phyloP scores from a whole-genome alignment of 2,329 filamentous ascomycete species.

The Epichloe sylvatica region DNA sequence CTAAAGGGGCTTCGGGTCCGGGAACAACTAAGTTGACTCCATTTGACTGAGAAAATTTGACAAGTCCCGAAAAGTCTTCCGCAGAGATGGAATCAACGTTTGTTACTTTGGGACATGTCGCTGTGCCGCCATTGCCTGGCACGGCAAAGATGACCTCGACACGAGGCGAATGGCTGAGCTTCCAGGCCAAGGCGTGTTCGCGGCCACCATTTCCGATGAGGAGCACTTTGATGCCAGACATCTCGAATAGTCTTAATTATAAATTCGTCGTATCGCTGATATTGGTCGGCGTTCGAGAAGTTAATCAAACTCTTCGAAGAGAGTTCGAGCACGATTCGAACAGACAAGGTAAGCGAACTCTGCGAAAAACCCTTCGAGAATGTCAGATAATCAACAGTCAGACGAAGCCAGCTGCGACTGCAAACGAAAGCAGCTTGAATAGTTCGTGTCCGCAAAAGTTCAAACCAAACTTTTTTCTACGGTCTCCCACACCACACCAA shows the following conservation, averaged over 20 bases:
- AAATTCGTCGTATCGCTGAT: not conserved
- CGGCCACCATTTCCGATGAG: conserved; percentile 88
- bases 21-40: conserved; percentile 72
- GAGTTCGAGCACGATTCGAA: not conserved
- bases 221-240: conserved; percentile 50
- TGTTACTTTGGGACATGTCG: conserved; percentile 51
- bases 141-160: conserved; percentile 62
- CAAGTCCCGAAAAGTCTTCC: conserved; percentile 65
- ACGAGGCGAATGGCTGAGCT: conserved; percentile 65
- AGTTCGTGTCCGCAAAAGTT: too few species aligned
- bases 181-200: conserved; percentile 92
- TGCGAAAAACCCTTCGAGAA: not conserved
- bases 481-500: too few species aligned
- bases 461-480: too few species aligned
- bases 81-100: conserved; percentile 58
- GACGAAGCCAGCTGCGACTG: not conserved
- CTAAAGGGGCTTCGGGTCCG: conserved; percentile 85
- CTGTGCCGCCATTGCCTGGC: conserved; percentile 80
- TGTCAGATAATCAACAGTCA: not conserved
- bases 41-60: conserved; percentile 59
- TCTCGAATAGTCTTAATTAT: conserved; percentile 2
- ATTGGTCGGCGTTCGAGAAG: not conserved
- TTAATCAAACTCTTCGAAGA: not conserved
- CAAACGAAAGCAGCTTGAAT: too few species aligned
- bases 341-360: not conserved